Base-by-base conservation (phyloP, 2,329 filamentous ascomycete species). In the Penicillium sclerotigenum region DNA sequence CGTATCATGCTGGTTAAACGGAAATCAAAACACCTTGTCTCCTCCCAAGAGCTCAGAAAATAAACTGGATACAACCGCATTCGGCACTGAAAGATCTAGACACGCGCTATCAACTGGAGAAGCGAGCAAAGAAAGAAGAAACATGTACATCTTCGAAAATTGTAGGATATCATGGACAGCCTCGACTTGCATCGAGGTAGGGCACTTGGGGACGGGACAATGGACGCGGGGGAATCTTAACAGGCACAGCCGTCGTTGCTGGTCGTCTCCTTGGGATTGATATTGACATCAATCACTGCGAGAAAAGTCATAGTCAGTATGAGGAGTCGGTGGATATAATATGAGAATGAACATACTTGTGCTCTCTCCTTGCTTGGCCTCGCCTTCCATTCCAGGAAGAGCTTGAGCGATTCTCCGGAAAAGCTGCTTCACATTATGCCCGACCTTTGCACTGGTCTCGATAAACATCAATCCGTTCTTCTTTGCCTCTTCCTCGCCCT, bases 351-450 rank as follows among this genome's bases (percentile, higher is more conserved):
- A 84, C 88, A 69, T 80, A 94, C 90, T 96, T 78, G 93, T 90
- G 74, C 80, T 84, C 65, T 90, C 87, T 58, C 86, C 87, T 66
- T 88, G 87, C 66, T 87, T 86, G 63, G 91, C 89, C 65, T 91
- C 87, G 14, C 91, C 91, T 75, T 99, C 94, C 94, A 99, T 97
- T 22, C 94, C 94, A 8, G 94, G 94, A 67, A 99, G 80, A 36
- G 95, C 94, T 77, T 99, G 94, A 38, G 95, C 94, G 84, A 99
- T 99, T 80, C 91, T 88, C 82, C 92, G 90, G 80, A 99, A 99
- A 56, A 99, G 81, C 65, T 88, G 90, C 83, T 99, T 99, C 66
- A 99, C 95, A 72, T 99, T 99, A 77, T 97, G 91, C 38, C 95
- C 92, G 13, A 96, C 83, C 82, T 99, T 99, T 52, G 94, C 94